Evolutionary conservation across 2,329 filamentous ascomycete genomes (phyloP).

Genomic region (Hirsutella minnesotensis): DNA sequence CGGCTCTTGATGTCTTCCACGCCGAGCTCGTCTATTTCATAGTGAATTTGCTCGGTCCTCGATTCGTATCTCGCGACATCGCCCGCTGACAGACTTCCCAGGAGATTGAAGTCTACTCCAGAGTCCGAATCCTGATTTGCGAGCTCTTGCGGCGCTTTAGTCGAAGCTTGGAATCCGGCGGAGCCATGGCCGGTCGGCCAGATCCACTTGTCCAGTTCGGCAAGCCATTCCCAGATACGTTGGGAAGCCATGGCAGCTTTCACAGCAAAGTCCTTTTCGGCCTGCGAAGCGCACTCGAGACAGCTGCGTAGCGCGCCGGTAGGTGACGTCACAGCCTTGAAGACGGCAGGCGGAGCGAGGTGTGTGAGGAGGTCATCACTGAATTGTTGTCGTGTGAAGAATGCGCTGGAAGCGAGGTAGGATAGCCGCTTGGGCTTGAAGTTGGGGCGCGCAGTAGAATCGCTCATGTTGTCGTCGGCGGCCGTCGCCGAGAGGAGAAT

Average conservation of each 20-base stretch:
- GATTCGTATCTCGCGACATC: conserved; percentile 58
- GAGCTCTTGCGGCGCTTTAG: too few relatives aligned
- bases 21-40: conserved; percentile 56
- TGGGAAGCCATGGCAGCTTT: conserved; percentile 59
- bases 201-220: conserved; percentile 53
- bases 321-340: conserved; percentile 46
- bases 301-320: conserved; percentile 42
- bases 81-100: conserved; percentile 57
- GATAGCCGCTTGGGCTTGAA: conserved; percentile 18
- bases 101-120: conserved; percentile 29
- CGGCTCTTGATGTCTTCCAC: conserved; percentile 84
- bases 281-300: conserved; percentile 48
- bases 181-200: conserved; percentile 41
- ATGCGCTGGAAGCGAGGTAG: conserved; percentile 16
- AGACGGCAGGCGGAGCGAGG: conserved; percentile 47
- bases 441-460: conserved; percentile 19
- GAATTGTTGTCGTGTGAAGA: conserved; percentile 33
- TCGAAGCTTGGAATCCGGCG: conserved; percentile 35
- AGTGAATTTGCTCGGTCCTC: conserved; percentile 62
- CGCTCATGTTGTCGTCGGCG: conserved; percentile 17
- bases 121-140: conserved; percentile 21
- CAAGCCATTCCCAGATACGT: conserved; percentile 61
- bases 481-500: too few relatives aligned
- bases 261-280: conserved; percentile 61
- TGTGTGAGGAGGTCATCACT: conserved; percentile 49